Evolutionary conservation across 2,329 filamentous ascomycete species (phyloP).

Genomic region (Paraphoma sp.): DNA sequence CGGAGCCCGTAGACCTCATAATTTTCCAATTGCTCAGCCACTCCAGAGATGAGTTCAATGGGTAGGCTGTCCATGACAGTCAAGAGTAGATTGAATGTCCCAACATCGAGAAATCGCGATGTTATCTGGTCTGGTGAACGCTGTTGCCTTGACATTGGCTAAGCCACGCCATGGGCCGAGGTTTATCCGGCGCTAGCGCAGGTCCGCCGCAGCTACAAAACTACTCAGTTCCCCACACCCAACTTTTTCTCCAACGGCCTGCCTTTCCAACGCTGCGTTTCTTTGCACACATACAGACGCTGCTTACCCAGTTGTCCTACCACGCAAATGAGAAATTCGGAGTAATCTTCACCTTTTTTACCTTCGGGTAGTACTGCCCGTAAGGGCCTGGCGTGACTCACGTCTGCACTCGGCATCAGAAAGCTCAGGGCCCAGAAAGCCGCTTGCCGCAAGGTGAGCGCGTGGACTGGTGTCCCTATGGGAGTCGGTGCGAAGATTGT

Average conservation of each 20-base stretch:
- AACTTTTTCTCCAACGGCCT: constrained; percentile 69
- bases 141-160: neutral
- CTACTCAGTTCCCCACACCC: constrained; percentile 27
- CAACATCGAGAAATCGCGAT: neutral
- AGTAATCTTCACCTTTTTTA: constrained; percentile 81
- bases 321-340: constrained; percentile 97
- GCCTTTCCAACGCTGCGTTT: constrained; percentile 93
- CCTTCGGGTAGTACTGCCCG: constrained; percentile 69
- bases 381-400: constrained; percentile 84
- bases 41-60: neutral
- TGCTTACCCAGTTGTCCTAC: constrained; percentile 36
- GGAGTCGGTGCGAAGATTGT: constrained; percentile 96
- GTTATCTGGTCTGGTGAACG: neutral
- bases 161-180: constrained; percentile 2
- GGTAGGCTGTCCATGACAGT: constrained; percentile 2
- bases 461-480: constrained; percentile 67
- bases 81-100: neutral
- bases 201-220: constrained; percentile 41
- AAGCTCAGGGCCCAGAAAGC: constrained; percentile 69
- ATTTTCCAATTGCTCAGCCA: neutral
- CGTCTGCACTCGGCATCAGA: constrained; percentile 92
- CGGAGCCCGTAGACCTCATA: neutral
- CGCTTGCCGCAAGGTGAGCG: constrained; percentile 28
- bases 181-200: constrained; percentile 26
- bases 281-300: constrained; percentile 82